Evolutionary conservation across 1,139 yeast species (phyloP).

Genomic region (Geotrichum bryndzae): DNA sequence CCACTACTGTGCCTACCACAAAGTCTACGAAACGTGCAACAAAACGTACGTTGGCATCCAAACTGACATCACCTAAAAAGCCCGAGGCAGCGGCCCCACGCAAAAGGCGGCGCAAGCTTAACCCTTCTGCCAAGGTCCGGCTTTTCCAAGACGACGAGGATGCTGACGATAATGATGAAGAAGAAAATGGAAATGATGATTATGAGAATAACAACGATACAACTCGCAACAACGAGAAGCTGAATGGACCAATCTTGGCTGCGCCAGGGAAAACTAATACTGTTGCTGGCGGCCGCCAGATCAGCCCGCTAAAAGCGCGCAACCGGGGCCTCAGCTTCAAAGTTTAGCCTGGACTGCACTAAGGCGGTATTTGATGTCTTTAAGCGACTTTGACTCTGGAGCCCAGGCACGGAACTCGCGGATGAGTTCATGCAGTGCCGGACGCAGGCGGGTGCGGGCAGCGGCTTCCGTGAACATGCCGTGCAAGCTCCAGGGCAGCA

Average conservation of each 20-base stretch:
- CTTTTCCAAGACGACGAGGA: background rate
- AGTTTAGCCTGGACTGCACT: slow-evolving; percentile 47
- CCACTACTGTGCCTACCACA: background rate
- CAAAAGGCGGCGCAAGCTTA: slow-evolving; percentile 23
- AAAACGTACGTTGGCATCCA: background rate
- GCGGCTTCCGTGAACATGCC: slow-evolving; percentile 60
- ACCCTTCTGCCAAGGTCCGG: slow-evolving; percentile 27
- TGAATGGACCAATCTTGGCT: background rate
- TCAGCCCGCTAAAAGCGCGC: slow-evolving; percentile 2
- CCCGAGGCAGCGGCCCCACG: background rate
- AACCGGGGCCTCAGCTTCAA: slow-evolving; percentile 14
- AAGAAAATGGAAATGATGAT: slow-evolving; percentile 22
- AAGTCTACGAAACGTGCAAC: background rate
- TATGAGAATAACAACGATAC: slow-evolving; percentile 20
- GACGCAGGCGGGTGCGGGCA: slow-evolving; percentile 38
- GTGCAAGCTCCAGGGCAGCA: slow-evolving; percentile 87
- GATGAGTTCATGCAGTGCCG: slow-evolving; percentile 54
- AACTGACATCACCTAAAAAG: background rate
- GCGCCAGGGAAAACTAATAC: background rate
- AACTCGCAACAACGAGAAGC: background rate
- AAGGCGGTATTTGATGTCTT: slow-evolving; percentile 76
- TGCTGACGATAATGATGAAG: slow-evolving; percentile 2
- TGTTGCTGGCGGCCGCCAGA: background rate
- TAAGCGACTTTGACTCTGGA: slow-evolving; percentile 73
- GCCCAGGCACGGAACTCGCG: slow-evolving; percentile 76